Evolutionary conservation across 345 rosid species (phyloP), one percentile per base, ranked within the genome.

Genomic region (Ceriops zippeliana): DNA sequence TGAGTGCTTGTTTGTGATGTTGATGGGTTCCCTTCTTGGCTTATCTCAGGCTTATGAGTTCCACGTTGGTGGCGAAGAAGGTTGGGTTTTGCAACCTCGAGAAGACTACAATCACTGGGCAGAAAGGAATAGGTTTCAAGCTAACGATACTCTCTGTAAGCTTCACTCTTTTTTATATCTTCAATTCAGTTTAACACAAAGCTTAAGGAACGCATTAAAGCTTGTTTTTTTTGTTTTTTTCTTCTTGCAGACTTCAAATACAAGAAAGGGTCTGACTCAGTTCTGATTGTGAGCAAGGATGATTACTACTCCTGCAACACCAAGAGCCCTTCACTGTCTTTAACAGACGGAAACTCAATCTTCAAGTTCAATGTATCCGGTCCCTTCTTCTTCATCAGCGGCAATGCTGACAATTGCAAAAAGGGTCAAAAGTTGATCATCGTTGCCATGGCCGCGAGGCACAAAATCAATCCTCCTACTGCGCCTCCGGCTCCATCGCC

Each of bases 31-130:
- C 11, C 27, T 69, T n/a, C 0, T 61, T n/a, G 69, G 68, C 7
- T 27, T 46, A 4, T 74, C 86, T 42, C 67, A 75, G 49, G 90
- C 81, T 52, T 70, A 79, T 58, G 76, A 78, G 62, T 93, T 85
- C 70, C 32, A 28, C 16, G 98, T 85, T 76, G 98, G 98, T 70
- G 93, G 96, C 49, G 79, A 63, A 74, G 78, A 85, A 75, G 98
- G 98, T 6, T 93, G 98, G 98, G 87, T 86, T 65, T 66, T 71
- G 19, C 70, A 75, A 8, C 97, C 98, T 54, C 72, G 81, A 8
- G 96, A 93, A 81, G 76, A 71, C 27, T 89, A 87, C 82, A 65
- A 81, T 74, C 92, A 84, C 47, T 89, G 98, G 97, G 89, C 97
- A 57, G 88, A 80, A n/a, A 82, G 96, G 61, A 84, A 76, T 70